phyloP scores from a whole-genome alignment of 352 stramenopile species.

The Pythium biforme region DNA sequence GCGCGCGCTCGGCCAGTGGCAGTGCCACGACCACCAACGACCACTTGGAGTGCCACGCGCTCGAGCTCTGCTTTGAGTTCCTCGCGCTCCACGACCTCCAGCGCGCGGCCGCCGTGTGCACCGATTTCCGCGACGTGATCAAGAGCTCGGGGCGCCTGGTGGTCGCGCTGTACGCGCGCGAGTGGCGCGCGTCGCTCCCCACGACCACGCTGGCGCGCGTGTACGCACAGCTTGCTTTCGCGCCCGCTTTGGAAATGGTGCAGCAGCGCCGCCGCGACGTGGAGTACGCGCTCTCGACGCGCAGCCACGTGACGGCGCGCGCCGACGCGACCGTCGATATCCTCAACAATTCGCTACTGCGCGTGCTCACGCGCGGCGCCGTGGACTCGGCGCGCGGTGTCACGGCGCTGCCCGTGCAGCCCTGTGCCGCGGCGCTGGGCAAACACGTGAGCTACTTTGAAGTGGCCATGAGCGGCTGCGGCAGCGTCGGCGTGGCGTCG shows the following conservation, averaged over 20 bases:
- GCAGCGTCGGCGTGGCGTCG: conserved; percentile 74
- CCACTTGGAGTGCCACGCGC: conserved; percentile 44
- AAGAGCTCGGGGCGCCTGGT: conserved; percentile 42
- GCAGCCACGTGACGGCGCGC: conserved; percentile 44
- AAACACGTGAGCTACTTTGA: conserved; percentile 76
- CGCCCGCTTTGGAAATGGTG: conserved; percentile 37
- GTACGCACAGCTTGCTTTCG: conserved; percentile 37
- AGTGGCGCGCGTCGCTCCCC: conserved; percentile 38
- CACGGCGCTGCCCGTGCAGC: conserved; percentile 46
- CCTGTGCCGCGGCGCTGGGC: conserved; percentile 54
- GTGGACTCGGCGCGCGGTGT: conserved; percentile 72
- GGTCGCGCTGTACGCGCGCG: conserved; percentile 54
- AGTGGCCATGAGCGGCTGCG: conserved; percentile 66
- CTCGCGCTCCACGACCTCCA: conserved; percentile 53
- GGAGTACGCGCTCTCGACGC: conserved; percentile 59
- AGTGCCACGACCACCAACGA: conserved; percentile 20
- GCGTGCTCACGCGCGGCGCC: conserved; percentile 60
- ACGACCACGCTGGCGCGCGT: conserved; percentile 34
- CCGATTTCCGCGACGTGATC: conserved; percentile 59
- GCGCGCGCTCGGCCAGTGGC: conserved; percentile 23
- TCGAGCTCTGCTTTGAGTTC: conserved; percentile 80
- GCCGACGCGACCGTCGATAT: conserved; percentile 46
- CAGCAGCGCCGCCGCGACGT: conserved; percentile 25
- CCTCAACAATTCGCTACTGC: conserved; percentile 84
- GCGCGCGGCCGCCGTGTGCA: conserved; percentile 41